These are phyloP conservation scores for Brettanomyces sp. DNA, from an alignment of 805 yeast genomes.

Conservation along the genomic window DNA sequence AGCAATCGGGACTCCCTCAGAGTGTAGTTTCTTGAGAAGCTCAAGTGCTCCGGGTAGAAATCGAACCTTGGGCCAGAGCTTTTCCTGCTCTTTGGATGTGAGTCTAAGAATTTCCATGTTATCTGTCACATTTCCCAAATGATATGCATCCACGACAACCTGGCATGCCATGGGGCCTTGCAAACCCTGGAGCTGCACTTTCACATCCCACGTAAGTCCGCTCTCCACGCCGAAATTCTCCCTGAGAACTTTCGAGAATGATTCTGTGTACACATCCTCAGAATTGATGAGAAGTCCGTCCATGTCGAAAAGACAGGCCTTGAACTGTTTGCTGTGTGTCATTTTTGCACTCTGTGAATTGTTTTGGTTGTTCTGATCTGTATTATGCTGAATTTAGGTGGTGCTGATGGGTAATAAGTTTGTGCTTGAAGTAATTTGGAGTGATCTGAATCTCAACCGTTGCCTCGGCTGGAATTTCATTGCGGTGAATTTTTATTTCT, in stretches of 20 bases:
- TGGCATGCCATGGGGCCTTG: conserved; percentile 75
- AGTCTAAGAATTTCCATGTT: conserved; percentile 51
- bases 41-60: conserved; percentile 84
- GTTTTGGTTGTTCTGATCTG: no score
- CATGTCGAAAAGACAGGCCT: conserved; percentile 53
- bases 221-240: conserved; percentile 43
- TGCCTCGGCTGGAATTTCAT: no score
- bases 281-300: conserved; percentile 91
- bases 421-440: no score
- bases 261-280: conserved; percentile 83
- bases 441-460: no score
- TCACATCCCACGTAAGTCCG: conserved; percentile 86
- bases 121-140: conserved; percentile 45
- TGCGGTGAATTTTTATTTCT: no score
- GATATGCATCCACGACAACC: conserved; percentile 57
- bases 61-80: conserved; percentile 51
- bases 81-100: conserved; percentile 44
- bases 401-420: no score
- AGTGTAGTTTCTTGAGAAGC: conserved; percentile 44
- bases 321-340: conserved; percentile 5
- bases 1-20: conserved; percentile 64
- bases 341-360: no score
- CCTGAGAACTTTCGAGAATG: conserved; percentile 56
- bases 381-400: no score
- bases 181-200: conserved; percentile 78